phyloP scores from a whole-genome alignment of 306 rosid species.

The Prosopis cineraria region DNA sequence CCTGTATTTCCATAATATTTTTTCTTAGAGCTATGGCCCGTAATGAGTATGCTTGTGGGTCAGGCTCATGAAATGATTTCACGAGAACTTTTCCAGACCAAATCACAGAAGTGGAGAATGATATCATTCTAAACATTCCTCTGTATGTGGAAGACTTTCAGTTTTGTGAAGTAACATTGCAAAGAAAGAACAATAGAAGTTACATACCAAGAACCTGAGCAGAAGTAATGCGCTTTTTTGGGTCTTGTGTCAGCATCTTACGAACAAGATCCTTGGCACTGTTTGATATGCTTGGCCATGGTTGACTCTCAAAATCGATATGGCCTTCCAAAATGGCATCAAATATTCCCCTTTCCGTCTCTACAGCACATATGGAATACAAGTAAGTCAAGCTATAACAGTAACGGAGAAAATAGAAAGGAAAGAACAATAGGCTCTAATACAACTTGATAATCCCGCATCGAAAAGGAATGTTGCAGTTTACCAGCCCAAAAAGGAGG shows the following conservation, averaged over 20 bases:
- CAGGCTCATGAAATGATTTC: background rate
- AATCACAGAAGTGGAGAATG: background rate
- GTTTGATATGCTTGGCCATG: constrained; percentile 82
- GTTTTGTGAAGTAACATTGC: background rate
- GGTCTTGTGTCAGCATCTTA: constrained; percentile 86
- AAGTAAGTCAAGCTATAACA: constrained; percentile 16
- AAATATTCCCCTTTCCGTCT: constrained; percentile 90
- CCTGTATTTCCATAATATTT: background rate
- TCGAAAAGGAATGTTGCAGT: constrained; percentile 12
- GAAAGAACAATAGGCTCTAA: background rate
- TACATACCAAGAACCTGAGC: constrained; percentile 80
- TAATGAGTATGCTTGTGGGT: background rate
- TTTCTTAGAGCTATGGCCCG: background rate
- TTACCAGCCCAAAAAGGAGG: constrained; percentile 99
- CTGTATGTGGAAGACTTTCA: background rate
- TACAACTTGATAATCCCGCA: background rate
- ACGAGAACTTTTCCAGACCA: background rate
- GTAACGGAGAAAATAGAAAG: background rate
- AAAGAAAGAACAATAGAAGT: background rate
- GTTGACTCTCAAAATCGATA: constrained; percentile 76
- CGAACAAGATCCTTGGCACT: constrained; percentile 87
- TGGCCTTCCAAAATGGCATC: constrained; percentile 83
- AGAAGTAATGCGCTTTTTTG: constrained; percentile 77
- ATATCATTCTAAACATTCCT: background rate
- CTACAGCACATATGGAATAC: constrained; percentile 41